phyloP scores from a whole-genome alignment of 495 filamentous ascomycete species.

The Melanomma pulvis-pyrius region DNA sequence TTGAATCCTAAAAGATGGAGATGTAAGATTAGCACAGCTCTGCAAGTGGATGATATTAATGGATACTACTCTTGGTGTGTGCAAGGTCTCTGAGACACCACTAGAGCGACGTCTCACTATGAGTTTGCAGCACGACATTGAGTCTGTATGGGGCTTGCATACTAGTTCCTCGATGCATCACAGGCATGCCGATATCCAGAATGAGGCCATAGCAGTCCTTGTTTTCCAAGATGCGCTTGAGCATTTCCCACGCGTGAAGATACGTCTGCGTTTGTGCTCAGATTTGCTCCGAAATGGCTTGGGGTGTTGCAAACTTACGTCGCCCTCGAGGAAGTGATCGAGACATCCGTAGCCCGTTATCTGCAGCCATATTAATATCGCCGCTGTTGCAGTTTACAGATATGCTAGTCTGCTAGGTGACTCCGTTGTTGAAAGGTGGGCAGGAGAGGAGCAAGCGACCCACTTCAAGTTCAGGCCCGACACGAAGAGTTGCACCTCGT shows the following conservation, averaged over 20 bases:
- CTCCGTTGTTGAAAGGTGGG: constrained; percentile 34
- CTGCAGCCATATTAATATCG: not conserved
- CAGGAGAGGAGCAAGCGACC: constrained; percentile 41
- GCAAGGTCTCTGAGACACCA: no score
- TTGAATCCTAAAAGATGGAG: constrained; percentile 61
- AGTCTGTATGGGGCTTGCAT: no score
- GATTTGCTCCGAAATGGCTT: no score
- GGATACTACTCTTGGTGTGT: no score
- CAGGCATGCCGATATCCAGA: constrained; percentile 55
- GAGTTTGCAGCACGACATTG: no score
- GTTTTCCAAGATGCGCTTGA: constrained; percentile 67
- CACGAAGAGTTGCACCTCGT: constrained; percentile 68
- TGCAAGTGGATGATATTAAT: no score
- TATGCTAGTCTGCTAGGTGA: no score
- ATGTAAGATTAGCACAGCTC: no score
- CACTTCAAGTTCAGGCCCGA: constrained; percentile 72
- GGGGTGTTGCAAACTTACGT: no score
- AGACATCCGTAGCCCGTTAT: constrained; percentile 67
- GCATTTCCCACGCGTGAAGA: constrained; percentile 73
- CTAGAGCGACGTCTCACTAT: no score
- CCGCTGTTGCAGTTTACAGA: no score
- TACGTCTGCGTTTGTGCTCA: no score
- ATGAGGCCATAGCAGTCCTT: constrained; percentile 72
- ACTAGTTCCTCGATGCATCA: not conserved
- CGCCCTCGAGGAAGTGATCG: constrained; percentile 69